Conservation (phyloP, 345 rosid genomes). For the Eutrema yunnanense region DNA sequence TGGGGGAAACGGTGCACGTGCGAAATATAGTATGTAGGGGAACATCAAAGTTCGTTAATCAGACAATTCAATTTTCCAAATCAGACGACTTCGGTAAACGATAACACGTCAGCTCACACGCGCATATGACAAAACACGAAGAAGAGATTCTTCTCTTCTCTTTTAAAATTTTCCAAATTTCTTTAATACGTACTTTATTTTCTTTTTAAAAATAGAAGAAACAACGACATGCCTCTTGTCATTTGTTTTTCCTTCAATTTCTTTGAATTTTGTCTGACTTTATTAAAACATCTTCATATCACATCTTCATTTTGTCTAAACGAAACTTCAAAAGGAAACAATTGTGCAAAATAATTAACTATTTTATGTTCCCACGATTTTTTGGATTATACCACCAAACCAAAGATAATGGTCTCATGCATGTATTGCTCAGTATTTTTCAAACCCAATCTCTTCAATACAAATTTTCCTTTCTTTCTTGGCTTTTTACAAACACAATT, state of each 20-base stretch:
- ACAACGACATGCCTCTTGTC: background rate
- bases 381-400: background rate
- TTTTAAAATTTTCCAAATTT: background rate
- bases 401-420: background rate
- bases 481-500: background rate
- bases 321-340: background rate
- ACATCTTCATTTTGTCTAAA: background rate
- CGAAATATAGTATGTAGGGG: background rate
- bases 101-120: constrained; percentile 7
- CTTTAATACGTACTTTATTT: background rate
- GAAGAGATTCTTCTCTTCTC: background rate
- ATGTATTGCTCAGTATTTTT: background rate
- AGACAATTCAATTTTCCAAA: background rate
- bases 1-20: background rate
- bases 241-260: background rate
- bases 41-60: background rate
- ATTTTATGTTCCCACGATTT: background rate
- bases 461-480: background rate
- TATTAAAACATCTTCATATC: constrained; percentile 8
- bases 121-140: background rate
- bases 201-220: background rate
- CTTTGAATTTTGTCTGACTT: background rate
- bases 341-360: background rate
- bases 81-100: background rate
- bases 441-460: background rate